Evolutionary conservation across 2,329 filamentous ascomycete genomes (phyloP).

Genomic region (Beauveria sp.): DNA sequence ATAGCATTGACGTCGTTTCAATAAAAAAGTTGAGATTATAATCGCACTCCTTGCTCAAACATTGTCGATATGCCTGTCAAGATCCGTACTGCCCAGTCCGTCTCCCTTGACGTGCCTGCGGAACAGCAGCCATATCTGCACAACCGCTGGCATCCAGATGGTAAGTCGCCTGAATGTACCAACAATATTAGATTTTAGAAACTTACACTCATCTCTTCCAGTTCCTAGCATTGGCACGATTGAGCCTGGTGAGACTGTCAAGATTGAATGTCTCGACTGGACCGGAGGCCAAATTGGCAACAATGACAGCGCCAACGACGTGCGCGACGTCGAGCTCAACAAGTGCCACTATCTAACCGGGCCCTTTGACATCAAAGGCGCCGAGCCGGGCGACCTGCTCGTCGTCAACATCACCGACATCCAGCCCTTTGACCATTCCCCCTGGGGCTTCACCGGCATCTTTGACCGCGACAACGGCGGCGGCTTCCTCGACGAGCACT

Average conservation of each 20-base stretch:
- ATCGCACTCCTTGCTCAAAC: not conserved
- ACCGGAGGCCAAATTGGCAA: conserved; percentile 79
- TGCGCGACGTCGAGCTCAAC: conserved; percentile 77
- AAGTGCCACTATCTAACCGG: conserved; percentile 82
- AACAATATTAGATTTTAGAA: not conserved
- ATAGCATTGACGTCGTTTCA: not conserved
- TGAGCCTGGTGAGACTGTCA: conserved; percentile 78
- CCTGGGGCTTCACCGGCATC: conserved; percentile 85
- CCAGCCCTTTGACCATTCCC: conserved; percentile 75
- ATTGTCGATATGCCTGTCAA: conserved; percentile 25
- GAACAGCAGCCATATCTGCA: conserved; percentile 63
- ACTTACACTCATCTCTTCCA: conserved; percentile 26
- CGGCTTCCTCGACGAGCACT: conserved; percentile 81
- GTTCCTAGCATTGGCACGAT: conserved; percentile 69
- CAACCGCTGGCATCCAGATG: conserved; percentile 90
- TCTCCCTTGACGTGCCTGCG: conserved; percentile 65
- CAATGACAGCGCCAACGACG: conserved; percentile 82
- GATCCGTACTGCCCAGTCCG: conserved; percentile 65
- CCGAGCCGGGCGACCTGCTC: conserved; percentile 77
- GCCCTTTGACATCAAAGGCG: conserved; percentile 78
- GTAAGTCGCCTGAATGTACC: conserved; percentile 37
- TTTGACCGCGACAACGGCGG: conserved; percentile 79
- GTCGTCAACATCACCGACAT: conserved; percentile 90
- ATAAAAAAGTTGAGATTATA: not conserved
- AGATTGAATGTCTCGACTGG: conserved; percentile 90